These are phyloP conservation scores for Trichophyton simii DNA, from an alignment of 2,329 filamentous ascomycete species.

Conservation along the genomic window DNA sequence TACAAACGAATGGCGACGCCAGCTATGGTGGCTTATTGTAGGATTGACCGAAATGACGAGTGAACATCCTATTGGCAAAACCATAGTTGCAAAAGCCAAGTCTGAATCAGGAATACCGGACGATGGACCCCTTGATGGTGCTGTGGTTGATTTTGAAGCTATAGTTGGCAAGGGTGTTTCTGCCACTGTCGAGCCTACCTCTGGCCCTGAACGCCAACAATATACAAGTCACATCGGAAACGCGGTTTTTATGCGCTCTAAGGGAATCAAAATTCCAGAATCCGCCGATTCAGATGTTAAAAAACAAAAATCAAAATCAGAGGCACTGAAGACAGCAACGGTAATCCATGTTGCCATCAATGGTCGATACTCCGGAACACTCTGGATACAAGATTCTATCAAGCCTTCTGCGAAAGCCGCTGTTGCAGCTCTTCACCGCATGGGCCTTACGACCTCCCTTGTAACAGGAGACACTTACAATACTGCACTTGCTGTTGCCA, in stretches of 20 bases:
- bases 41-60: slow-evolving; percentile 92
- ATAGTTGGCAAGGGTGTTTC: slow-evolving; percentile 74
- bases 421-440: slow-evolving; percentile 66
- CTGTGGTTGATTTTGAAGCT: slow-evolving; percentile 71
- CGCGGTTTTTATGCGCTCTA: slow-evolving; percentile 59
- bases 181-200: slow-evolving; percentile 65
- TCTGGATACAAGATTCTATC: slow-evolving; percentile 79
- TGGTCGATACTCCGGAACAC: slow-evolving; percentile 62
- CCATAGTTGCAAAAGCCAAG: slow-evolving; percentile 65
- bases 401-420: slow-evolving; percentile 75
- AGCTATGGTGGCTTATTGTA: slow-evolving; percentile 89
- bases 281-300: slow-evolving; percentile 27
- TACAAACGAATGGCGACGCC: slow-evolving; percentile 52
- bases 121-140: slow-evolving; percentile 68
- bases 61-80: slow-evolving; percentile 90
- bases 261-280: slow-evolving; percentile 44
- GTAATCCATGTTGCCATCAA: slow-evolving; percentile 87
- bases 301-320: slow-evolving; percentile 24
- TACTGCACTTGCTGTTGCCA: slow-evolving; percentile 73
- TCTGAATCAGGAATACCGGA: slow-evolving; percentile 57
- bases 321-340: slow-evolving; percentile 56
- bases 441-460: slow-evolving; percentile 79
- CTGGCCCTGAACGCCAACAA: slow-evolving; percentile 52
- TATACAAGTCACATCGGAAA: slow-evolving; percentile 81
- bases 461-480: slow-evolving; percentile 85